Conservation (phyloP, 768 basidiomycete species). For the Psilocybe azurescens region DNA sequence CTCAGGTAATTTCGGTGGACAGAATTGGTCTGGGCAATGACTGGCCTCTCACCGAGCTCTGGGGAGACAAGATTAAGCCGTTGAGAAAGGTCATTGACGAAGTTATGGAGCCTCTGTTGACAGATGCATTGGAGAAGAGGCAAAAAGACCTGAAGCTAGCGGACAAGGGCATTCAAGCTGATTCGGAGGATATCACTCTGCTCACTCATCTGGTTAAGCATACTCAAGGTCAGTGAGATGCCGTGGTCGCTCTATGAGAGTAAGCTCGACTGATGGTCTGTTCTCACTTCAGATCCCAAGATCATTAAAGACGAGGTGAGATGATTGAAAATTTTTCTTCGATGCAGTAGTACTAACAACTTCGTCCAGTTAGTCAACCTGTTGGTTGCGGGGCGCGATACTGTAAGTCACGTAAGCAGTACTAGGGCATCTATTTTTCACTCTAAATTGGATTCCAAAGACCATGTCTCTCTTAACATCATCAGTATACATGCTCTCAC, state of each 20-base stretch:
- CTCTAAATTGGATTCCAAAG: constrained; percentile 17
- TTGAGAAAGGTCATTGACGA: constrained; percentile 49
- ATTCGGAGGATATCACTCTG: constrained; percentile 41
- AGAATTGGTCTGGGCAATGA: constrained; percentile 43
- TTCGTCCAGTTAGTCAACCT: constrained; percentile 48
- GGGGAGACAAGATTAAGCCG: constrained; percentile 47
- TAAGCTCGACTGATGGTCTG: background rate
- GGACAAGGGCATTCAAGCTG: constrained; percentile 19
- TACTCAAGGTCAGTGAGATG: constrained; percentile 45
- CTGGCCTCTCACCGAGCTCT: constrained; percentile 52
- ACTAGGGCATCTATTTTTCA: background rate
- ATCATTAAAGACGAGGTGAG: constrained; percentile 24
- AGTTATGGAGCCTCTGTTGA: constrained; percentile 57
- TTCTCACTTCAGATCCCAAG: constrained; percentile 13
- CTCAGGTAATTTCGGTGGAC: constrained; percentile 40
- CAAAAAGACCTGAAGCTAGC: constrained; percentile 31
- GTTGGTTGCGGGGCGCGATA: constrained; percentile 55
- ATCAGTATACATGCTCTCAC: constrained; percentile 46
- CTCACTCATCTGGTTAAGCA: constrained; percentile 51
- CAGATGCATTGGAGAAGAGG: constrained; percentile 46
- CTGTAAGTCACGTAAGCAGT: constrained; percentile 28
- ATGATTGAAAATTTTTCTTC: background rate
- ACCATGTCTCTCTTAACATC: constrained; percentile 47
- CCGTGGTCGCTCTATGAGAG: constrained; percentile 18
- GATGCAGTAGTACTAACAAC: background rate